Evolutionary conservation across 2,329 filamentous ascomycete genomes (phyloP), one percentile per base, ranked within the genome.

Genomic region (Ophiostoma quercus): DNA sequence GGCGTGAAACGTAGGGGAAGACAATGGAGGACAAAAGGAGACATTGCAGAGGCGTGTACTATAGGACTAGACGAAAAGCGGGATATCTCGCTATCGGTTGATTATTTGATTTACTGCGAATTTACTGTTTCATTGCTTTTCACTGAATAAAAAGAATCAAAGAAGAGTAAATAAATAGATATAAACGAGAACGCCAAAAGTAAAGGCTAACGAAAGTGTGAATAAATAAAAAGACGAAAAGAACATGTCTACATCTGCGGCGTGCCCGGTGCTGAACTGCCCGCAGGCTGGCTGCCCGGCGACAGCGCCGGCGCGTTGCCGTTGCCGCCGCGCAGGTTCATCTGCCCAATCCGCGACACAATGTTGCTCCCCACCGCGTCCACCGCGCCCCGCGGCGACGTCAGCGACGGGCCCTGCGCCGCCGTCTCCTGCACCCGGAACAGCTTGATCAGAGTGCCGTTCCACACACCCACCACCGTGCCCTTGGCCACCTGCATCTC

Each of bases 301-400:
- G 57, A 29, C 22, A 57, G 12, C 2, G 60, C 8, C 8, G 39
- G 43, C 19, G 65, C 14, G 51, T 74, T 68, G 7, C 76, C 14
- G 51, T 74, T 68, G 7, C 76, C 78, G 3, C 86, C 85, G 19
- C 90, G 82, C 63, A 96, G 81, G 76, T 92, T 93, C 73, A 95
- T 87, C 70, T 89, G 90, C 7, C 92, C 92, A 75, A 97, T 95
- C 39, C 94, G 85, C 72, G 90, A 91, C 25, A 96, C 92, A 68
- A 97, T 88, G 74, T 94, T 94, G 79, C 90, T 94, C 0, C 94
- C 94, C 0, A 97, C 93, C 0, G 93, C 94, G 79, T 97, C 94
- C 2, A 97, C 94, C 0, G 94, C 94, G 0, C 94, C 94, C 71
- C 93, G 87, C 0, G 95, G 95, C 43, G 91, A 92, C 32, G 92